phyloP scores from a whole-genome alignment of 2,329 filamentous ascomycete species.

The Venturia asperata region DNA sequence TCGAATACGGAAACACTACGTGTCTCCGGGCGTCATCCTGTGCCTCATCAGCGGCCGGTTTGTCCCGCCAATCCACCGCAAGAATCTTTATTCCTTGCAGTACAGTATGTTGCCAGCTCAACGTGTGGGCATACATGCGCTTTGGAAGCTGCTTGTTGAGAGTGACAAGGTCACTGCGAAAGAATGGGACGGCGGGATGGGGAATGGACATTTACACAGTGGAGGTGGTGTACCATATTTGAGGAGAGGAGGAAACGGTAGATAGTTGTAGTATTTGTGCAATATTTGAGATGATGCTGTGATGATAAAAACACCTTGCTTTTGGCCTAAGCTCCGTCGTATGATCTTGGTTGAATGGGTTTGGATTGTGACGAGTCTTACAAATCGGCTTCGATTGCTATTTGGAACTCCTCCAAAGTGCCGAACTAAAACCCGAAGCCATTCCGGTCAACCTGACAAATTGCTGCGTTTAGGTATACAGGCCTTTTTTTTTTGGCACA shows the following conservation, averaged over 20 bases:
- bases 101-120: slow-evolving; percentile 93
- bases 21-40: slow-evolving; percentile 79
- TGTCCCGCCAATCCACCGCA: slow-evolving; percentile 88
- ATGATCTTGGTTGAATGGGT: no score
- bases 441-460: no score
- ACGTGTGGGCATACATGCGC: slow-evolving; percentile 71
- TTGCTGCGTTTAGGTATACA: no score
- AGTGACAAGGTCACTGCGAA: background rate
- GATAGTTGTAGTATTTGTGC: background rate
- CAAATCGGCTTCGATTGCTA: no score
- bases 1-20: slow-evolving; percentile 89
- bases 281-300: no score
- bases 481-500: no score
- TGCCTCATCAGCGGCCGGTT: slow-evolving; percentile 86
- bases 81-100: slow-evolving; percentile 90
- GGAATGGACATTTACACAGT: slow-evolving; percentile 4
- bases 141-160: slow-evolving; percentile 62
- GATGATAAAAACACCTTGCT: no score
- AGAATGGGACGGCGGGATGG: background rate
- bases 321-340: no score
- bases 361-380: no score
- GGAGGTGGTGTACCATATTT: background rate
- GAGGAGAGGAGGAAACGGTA: slow-evolving; percentile 5
- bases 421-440: no score
- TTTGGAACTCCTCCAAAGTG: no score